Percentiles rank a stretch among this genome's conserved stretches.
Conservation (phyloP, 257 asterid species). For the Solanum dulcamara region DNA sequence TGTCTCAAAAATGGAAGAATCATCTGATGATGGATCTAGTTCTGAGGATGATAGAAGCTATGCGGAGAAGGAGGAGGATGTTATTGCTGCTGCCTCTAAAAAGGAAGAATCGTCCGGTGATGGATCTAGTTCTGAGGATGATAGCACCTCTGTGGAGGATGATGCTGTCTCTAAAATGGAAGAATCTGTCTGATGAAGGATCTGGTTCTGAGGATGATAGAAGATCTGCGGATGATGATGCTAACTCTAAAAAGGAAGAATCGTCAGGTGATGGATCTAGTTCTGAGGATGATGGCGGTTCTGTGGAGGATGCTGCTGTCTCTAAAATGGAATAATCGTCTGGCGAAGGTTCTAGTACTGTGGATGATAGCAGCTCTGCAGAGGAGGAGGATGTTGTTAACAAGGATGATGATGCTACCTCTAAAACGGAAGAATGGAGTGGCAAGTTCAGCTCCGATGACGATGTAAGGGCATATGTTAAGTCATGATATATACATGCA, state of each 20-base stretch:
- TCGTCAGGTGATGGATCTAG: too few relatives aligned
- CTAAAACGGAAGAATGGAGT: not conserved
- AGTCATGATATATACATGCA: too few relatives aligned
- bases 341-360: not conserved
- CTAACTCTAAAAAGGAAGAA: too few relatives aligned
- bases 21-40: too few relatives aligned
- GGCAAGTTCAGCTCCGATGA: slow-evolving; percentile 23
- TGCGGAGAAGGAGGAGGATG: too few relatives aligned
- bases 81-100: too few relatives aligned
- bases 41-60: too few relatives aligned
- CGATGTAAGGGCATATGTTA: not conserved
- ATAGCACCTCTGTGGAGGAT: slow-evolving; percentile 14
- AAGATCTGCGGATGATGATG: too few relatives aligned
- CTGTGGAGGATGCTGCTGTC: slow-evolving; percentile 11
- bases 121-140: slow-evolving; percentile 20
- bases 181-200: slow-evolving; percentile 13
- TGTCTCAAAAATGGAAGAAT: too few relatives aligned
- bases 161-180: slow-evolving; percentile 10
- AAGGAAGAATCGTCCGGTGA: too few relatives aligned
- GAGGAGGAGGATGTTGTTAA: not conserved
- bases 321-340: slow-evolving; percentile 14
- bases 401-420: not conserved
- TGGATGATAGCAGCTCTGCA: not conserved
- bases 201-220: slow-evolving; percentile 16
- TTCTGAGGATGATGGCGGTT: too few relatives aligned